These are phyloP conservation scores for Pyronema omphalodes DNA, from an alignment of 495 filamentous ascomycete species.

Conservation along the genomic window DNA sequence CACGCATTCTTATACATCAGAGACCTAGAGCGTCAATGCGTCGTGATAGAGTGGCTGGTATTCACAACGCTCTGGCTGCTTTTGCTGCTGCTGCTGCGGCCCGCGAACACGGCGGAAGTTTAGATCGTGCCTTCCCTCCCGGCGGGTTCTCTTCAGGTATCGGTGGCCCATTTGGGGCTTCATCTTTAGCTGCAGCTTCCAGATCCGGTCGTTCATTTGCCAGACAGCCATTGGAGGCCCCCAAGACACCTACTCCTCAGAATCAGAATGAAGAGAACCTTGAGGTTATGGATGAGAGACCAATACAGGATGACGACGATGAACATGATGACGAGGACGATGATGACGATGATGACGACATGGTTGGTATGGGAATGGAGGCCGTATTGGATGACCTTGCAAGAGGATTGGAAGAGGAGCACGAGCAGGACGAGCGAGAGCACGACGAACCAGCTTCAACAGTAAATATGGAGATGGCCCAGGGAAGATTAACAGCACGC, in stretches of 20 bases:
- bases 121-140: neutral
- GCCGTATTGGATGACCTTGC: constrained; percentile 82
- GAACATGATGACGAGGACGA: constrained; percentile 34
- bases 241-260: constrained; percentile 26
- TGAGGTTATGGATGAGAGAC: constrained; percentile 89
- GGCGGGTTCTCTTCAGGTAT: constrained; percentile 4
- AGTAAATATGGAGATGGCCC: constrained; percentile 82
- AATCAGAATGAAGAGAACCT: constrained; percentile 41
- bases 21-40: constrained; percentile 42
- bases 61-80: constrained; percentile 49
- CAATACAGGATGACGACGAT: constrained; percentile 56
- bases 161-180: constrained; percentile 9
- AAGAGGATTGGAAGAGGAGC: constrained; percentile 60
- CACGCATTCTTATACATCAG: constrained; percentile 69
- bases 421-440: constrained; percentile 47
- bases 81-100: constrained; percentile 55
- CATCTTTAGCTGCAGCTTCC: constrained; percentile 2
- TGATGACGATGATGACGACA: constrained; percentile 41
- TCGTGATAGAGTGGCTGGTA: constrained; percentile 37
- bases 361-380: constrained; percentile 35
- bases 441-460: constrained; percentile 28
- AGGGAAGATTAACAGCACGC: constrained; percentile 84
- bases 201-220: neutral
- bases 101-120: constrained; percentile 24
- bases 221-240: neutral